Evolutionary conservation across 345 rosid genomes (phyloP).

Genomic region (Linum tenue): DNA sequence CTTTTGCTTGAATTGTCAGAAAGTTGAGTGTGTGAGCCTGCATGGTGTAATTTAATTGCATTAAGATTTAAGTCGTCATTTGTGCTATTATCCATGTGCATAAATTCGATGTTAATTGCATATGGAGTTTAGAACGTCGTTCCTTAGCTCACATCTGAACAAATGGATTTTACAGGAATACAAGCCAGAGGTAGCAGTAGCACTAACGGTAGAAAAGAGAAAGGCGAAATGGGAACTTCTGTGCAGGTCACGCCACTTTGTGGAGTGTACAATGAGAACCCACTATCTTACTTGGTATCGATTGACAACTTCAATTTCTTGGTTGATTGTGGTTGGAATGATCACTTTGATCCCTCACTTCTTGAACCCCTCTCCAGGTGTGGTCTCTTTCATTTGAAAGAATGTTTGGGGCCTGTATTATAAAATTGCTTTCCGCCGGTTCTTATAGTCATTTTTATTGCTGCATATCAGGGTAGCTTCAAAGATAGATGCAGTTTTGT

Average conservation of each 20-base stretch:
- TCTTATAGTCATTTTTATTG: neutral
- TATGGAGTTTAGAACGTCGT: neutral
- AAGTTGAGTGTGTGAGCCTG: neutral
- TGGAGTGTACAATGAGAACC: conserved; percentile 92
- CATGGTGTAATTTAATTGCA: neutral
- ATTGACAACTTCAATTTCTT: conserved; percentile 83
- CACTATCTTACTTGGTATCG: conserved; percentile 78
- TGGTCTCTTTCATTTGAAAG: neutral
- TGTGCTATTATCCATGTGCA: neutral
- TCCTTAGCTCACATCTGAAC: neutral
- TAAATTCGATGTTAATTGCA: too few relatives aligned
- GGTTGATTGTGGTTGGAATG: conserved; percentile 97
- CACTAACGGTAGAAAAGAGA: neutral
- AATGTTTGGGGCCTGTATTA: neutral
- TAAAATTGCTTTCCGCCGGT: neutral
- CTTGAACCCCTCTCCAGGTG: conserved; percentile 89
- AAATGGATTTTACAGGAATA: neutral
- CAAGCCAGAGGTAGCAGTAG: neutral
- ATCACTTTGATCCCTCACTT: conserved; percentile 74
- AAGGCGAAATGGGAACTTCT: conserved; percentile 67
- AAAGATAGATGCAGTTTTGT: conserved; percentile 69
- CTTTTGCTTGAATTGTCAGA: neutral
- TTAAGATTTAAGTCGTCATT: neutral
- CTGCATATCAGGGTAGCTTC: conserved; percentile 56
- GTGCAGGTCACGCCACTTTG: conserved; percentile 77